Base-by-base conservation (phyloP, 2,329 filamentous ascomycete species). In the Aspergillus fischeri region DNA sequence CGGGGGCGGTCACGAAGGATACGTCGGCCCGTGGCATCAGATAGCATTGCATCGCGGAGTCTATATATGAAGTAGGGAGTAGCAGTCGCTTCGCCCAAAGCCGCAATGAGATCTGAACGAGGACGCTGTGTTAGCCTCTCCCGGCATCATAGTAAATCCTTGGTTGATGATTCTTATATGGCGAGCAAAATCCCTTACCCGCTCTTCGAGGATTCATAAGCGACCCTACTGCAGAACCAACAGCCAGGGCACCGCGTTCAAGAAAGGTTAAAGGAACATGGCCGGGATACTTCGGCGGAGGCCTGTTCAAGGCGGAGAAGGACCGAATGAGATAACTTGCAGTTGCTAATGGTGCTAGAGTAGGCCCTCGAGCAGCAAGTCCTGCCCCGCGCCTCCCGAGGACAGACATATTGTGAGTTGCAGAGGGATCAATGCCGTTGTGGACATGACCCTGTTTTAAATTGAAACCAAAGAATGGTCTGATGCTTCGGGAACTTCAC, bases 51-150 rank as follows among this genome's bases (percentile, higher is more conserved):
- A 71, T 93, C 85, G 63, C 91, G 92, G 21, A 99, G 90, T 56
- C 91, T 90, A 76, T 90, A 86, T 75, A 97, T 92, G 79, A 97
- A 97, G 82, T 92, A 96, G 11, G 94, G 94, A 9, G 92, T 91
- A 24, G 92, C 91, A 3, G 94, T 97, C 28, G 92, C 87, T 80
- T 99, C 94, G 70, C 92, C 93, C n/a, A 96, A 85, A 35, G 91
- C 85, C 35, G 94, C 94, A 66, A 99, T 95, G 64, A 99, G 86
- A 78, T 99, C 94, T 91, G 67, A 11, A 8, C 10, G 10, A 44
- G 8, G 10, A 44, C 8, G n/a, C 21, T 44, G 41, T 2, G n/a
- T 44, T 44, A 44, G 41, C 21, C 6, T 44, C n/a, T 11, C 41
- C 9, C n/a, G 9, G 8, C 20, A 44, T 42, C 27, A 10, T 20